Base-by-base conservation (phyloP, 2,329 filamentous ascomycete genomes). In the Trichoderma gracile region DNA sequence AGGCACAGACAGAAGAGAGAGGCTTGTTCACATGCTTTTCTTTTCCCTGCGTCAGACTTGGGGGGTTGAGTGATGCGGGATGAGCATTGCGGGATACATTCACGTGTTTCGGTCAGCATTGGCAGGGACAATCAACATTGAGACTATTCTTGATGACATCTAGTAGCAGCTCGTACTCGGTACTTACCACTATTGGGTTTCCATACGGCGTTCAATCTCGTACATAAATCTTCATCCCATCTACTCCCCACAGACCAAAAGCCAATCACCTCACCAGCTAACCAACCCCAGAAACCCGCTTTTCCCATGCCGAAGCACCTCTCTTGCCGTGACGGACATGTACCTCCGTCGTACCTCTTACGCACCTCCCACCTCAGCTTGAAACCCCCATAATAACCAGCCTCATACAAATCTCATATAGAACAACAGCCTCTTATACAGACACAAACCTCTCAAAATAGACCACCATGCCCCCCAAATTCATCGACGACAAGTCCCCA, bases 401-500 rank as follows among this genome's bases (percentile, higher is more conserved):
- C 30, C 30, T 30, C 7, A 30, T 8, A 40, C 43, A n/a, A 38
- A 2, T 12, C 33, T 38, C 33, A 14, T 5, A 38, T 38, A 19
- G 21, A 38, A 45, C 9, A 17, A 19, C 2, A 10, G 3, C 43
- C n/a, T 45, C 12, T 30, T 17, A 54, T 12, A 17, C 12, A 21
- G 8, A 3, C n/a, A 17, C 12, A 21, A 15, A 3, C 9, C 55
- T 23, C 27, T 9, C 21, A 59, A 19, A 25, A 8, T 30, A 49
- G 15, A 15, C 17, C 19, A 33, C 2, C 0, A 60, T 60, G 57
- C 17, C 46, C 14, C 0, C 58, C 1, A 15, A 27, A 59, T 86
- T 92, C 68, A 71, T 88, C 71, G 90, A 94, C 79, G 91, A 93
- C 81, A 94, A 93, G 77, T 89, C 88, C 50, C 83, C 87, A 64